Evolutionary conservation across 768 basidiomycete genomes (phyloP), one percentile per base, ranked within the genome.

Genomic region (Asterophora lycoperdoides): DNA sequence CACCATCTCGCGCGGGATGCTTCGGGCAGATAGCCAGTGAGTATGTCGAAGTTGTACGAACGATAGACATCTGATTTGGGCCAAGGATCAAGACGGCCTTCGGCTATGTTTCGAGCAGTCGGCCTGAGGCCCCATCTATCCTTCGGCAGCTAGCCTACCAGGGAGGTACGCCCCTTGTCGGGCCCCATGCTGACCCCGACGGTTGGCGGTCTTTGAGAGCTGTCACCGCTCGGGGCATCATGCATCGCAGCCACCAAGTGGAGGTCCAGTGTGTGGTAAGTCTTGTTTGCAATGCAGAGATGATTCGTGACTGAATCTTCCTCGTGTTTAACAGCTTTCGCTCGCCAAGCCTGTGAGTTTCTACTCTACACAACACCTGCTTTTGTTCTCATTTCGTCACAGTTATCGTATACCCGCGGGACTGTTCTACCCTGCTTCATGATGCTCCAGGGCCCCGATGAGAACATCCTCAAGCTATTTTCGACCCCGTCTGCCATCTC

Each of bases 81-180:
- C 29, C n/a, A 44, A 78, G 77, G 52, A 68, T 80, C 35, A 76
- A 70, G 46, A 79, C 78, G 5, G 72, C 74, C 5, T 78, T 80
- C 54, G 77, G 74, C 30, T 80, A 78, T 55, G 71, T 80, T 13
- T 73, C 77, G 9, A 71, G 64, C 44, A 66, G 66, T 14, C 65
- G 74, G 41, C 77, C 78, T 8, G 72, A 70, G 11, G 61, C 70
- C 18, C 69, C 74, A 10, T 78, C 78, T 9, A 26, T 74, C 14
- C 63, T 76, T 8, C 73, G 77, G 38, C 77, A 77, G 55, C 60
- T 77, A 33, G 77, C 77, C 0, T 80, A 79, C 51, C 70, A 72
- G 52, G 67, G 75, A 48, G 61, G 63, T 44, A 57, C 66, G 20
- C 71, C 75, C 9, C 62, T 79, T 15, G 74, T 72, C 30, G 71